Evolutionary conservation across 352 stramenopile species (phyloP).

Genomic region (Globisporangium okanoganense): DNA sequence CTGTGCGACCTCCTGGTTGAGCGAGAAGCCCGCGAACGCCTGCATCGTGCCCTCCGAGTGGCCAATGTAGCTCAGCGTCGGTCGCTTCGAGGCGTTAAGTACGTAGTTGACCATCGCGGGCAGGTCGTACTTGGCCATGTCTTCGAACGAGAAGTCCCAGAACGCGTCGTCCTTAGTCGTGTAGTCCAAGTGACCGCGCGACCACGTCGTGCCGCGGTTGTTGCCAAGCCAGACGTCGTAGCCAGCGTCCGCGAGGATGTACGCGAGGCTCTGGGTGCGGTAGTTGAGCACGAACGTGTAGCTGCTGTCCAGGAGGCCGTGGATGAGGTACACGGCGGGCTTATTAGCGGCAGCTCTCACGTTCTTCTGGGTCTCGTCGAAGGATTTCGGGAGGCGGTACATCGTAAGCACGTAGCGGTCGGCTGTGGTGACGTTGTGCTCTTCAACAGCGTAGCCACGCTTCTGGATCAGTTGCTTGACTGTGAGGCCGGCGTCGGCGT

Average conservation of each 20-base stretch:
- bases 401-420: slow-evolving; percentile 57
- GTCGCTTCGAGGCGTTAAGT: slow-evolving; percentile 27
- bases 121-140: slow-evolving; percentile 52
- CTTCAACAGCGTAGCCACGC: slow-evolving; percentile 46
- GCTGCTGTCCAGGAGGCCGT: slow-evolving; percentile 53
- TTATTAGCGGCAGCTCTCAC: slow-evolving; percentile 26
- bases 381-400: slow-evolving; percentile 47
- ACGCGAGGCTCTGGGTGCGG: slow-evolving; percentile 48
- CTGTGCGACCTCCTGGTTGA: slow-evolving; percentile 50
- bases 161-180: slow-evolving; percentile 30
- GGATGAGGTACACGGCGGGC: slow-evolving; percentile 44
- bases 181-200: slow-evolving; percentile 24
- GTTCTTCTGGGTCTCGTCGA: slow-evolving; percentile 31
- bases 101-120: slow-evolving; percentile 49
- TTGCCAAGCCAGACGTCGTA: slow-evolving; percentile 66
- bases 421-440: slow-evolving; percentile 39
- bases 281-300: slow-evolving; percentile 58
- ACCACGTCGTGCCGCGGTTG: slow-evolving; percentile 61
- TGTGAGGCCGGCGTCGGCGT: slow-evolving; percentile 12
- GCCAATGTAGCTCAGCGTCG: slow-evolving; percentile 47
- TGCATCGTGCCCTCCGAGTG: slow-evolving; percentile 54
- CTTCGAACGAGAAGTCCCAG: slow-evolving; percentile 56
- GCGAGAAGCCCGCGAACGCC: slow-evolving; percentile 52
- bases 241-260: slow-evolving; percentile 43
- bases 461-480: slow-evolving; percentile 20